Evolutionary conservation across 176 grass and related monocot species (phyloP).

Genomic region (Oryza longistaminata): DNA sequence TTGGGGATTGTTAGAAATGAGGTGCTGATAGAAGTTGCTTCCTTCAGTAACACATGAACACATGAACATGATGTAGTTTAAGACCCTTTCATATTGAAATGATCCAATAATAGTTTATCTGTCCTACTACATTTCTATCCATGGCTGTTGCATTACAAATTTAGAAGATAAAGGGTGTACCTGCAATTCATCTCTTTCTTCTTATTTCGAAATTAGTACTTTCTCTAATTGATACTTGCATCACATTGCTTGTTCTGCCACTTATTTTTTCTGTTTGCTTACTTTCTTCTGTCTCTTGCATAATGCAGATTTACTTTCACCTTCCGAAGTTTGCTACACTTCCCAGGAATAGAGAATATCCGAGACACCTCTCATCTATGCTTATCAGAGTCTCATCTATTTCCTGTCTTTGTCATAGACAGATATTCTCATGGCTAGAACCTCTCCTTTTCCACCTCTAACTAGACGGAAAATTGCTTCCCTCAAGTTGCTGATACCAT

Average conservation of each 20-base stretch:
- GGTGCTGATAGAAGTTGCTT: background rate
- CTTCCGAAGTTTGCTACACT: background rate
- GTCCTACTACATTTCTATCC: background rate
- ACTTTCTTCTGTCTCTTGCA: constrained; percentile 25
- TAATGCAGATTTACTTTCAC: constrained; percentile 43
- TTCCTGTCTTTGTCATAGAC: constrained; percentile 11
- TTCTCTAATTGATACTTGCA: background rate
- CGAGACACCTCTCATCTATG: constrained; percentile 29
- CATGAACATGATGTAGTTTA: background rate
- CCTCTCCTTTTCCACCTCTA: background rate
- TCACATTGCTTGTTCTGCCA: background rate
- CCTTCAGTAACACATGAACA: background rate
- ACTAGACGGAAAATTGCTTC: constrained; percentile 34
- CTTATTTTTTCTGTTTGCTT: constrained; percentile 10
- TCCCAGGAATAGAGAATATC: background rate
- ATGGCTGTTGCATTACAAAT: background rate
- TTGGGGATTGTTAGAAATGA: background rate
- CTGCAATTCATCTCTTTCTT: background rate
- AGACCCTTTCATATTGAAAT: background rate
- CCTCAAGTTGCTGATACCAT: constrained; percentile 42
- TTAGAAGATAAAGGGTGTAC: background rate
- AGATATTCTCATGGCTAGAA: constrained; percentile 48
- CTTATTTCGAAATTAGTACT: background rate
- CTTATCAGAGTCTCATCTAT: constrained; percentile 7
- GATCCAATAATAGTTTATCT: background rate